Evolutionary conservation across 2,329 filamentous ascomycete species (phyloP).

Genomic region (Grosmannia serpens): DNA sequence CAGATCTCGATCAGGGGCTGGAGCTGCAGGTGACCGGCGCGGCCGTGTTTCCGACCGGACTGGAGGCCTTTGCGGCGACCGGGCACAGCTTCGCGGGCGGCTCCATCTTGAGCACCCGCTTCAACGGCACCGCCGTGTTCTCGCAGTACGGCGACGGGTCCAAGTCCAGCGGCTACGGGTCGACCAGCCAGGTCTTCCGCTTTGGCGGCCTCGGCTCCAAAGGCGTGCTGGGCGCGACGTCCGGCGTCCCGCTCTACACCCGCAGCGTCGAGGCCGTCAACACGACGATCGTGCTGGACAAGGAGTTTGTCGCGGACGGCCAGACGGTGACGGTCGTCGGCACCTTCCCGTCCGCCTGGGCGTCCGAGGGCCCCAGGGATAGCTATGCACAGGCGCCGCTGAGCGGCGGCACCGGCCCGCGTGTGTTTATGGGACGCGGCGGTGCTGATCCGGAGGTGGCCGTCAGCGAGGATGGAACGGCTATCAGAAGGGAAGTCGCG

Average conservation of each 20-base stretch:
- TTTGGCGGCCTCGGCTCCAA: conserved; percentile 34
- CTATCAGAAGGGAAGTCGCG: background rate
- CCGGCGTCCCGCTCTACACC: conserved; percentile 38
- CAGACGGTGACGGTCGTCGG: background rate
- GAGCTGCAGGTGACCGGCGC: conserved; percentile 24
- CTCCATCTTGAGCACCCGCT: conserved; percentile 34
- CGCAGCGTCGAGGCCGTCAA: conserved; percentile 45
- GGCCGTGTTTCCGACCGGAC: conserved; percentile 42
- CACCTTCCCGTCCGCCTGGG: background rate
- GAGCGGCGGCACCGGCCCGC: conserved; percentile 5
- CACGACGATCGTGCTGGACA: conserved; percentile 30
- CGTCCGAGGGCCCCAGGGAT: background rate
- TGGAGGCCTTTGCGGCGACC: conserved; percentile 39
- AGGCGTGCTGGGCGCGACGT: conserved; percentile 12
- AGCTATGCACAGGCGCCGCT: conserved; percentile 8
- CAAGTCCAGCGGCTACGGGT: conserved; percentile 38
- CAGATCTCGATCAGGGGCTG: conserved; percentile 29
- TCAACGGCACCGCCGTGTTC: conserved; percentile 48
- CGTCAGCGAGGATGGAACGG: background rate
- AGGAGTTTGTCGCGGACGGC: conserved; percentile 7
- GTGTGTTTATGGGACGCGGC: conserved; percentile 9
- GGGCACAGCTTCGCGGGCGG: conserved; percentile 16
- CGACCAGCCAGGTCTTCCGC: conserved; percentile 42
- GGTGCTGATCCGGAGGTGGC: conserved; percentile 2
- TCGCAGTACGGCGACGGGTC: conserved; percentile 32